Evolutionary conservation across 176 grass and related monocot species (phyloP).

Genomic region (Echinochloa phyllopogon): DNA sequence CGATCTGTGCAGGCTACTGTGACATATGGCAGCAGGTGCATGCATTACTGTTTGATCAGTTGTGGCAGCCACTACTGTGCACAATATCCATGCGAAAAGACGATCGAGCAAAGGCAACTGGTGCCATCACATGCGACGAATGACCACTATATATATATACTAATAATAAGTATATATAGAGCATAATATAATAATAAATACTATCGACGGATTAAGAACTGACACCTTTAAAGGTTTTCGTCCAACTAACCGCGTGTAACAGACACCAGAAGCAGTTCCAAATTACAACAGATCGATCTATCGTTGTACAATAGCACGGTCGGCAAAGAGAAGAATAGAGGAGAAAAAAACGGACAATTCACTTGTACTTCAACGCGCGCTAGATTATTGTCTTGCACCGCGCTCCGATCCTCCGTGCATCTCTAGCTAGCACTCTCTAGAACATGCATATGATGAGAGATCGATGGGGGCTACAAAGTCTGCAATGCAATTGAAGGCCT

Average conservation of each 20-base stretch:
- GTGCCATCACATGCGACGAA: background rate
- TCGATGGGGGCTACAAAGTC: background rate
- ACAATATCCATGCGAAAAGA: background rate
- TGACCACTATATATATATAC: too few species aligned
- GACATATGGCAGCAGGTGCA: background rate
- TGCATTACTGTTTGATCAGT: background rate
- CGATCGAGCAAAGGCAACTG: background rate
- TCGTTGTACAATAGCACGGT: background rate
- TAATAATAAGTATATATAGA: background rate
- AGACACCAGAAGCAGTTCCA: background rate
- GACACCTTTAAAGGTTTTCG: background rate
- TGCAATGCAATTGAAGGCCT: conserved; percentile 40
- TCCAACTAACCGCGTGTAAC: background rate
- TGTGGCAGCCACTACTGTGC: background rate
- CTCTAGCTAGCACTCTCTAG: too few species aligned
- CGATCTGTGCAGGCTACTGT: background rate
- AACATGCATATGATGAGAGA: background rate
- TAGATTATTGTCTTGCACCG: too few species aligned
- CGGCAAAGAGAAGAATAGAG: background rate
- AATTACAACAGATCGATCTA: background rate
- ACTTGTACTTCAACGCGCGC: too few species aligned
- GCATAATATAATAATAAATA: background rate
- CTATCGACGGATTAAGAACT: too few species aligned
- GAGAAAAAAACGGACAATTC: background rate
- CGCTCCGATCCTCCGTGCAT: too few species aligned